phyloP scores from a whole-genome alignment of 805 yeast genomes.

The Candida pini region DNA sequence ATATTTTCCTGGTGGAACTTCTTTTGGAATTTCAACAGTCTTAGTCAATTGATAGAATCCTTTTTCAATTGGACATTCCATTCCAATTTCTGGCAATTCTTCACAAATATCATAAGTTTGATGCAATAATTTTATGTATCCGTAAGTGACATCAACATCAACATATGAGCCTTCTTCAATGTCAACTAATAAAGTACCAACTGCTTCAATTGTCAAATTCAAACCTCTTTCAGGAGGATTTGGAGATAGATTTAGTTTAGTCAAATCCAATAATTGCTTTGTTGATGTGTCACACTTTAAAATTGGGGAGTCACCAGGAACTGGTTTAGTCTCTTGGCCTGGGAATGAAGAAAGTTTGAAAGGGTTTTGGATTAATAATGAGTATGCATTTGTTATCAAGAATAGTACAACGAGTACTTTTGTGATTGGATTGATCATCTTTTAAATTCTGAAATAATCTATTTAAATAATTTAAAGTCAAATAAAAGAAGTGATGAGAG shows the following conservation, averaged over 20 bases:
- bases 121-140: slow-evolving; percentile 80
- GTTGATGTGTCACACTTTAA: slow-evolving; percentile 63
- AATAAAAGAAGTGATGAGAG: no score
- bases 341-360: slow-evolving; percentile 10
- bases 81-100: slow-evolving; percentile 72
- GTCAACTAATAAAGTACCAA: slow-evolving; percentile 50
- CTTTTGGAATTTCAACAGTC: slow-evolving; percentile 76
- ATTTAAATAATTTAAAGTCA: no score
- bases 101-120: slow-evolving; percentile 94
- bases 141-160: slow-evolving; percentile 88
- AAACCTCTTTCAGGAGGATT: slow-evolving; percentile 88
- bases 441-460: no score
- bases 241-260: slow-evolving; percentile 59
- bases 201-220: slow-evolving; percentile 73
- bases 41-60: slow-evolving; percentile 67
- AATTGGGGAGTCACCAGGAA: slow-evolving; percentile 90
- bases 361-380: slow-evolving; percentile 12
- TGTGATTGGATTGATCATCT: no score
- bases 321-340: slow-evolving; percentile 46
- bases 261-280: slow-evolving; percentile 59
- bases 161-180: slow-evolving; percentile 87
- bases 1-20: slow-evolving; percentile 95
- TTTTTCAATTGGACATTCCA: slow-evolving; percentile 73
- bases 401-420: no score
- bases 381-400: no score